Percentiles rank a stretch among this genome's conserved stretches.
Conservation (phyloP, 345 rosid genomes). For the Sapria himalayana region DNA sequence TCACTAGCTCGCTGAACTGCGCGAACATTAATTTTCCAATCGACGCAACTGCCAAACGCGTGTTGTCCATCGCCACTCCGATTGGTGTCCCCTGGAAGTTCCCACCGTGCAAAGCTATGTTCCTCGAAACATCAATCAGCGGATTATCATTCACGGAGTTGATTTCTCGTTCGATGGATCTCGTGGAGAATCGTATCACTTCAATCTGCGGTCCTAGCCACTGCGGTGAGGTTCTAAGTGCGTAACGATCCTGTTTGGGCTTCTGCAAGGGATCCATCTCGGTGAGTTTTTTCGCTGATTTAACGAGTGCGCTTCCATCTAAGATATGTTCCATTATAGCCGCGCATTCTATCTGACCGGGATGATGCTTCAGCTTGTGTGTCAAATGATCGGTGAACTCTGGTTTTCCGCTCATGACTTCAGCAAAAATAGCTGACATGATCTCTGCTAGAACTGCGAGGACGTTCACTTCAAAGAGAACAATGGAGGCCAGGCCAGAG, state of each 20-base stretch:
- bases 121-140: slow-evolving; percentile 46
- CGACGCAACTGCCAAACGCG: slow-evolving; percentile 39
- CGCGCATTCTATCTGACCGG: slow-evolving; percentile 66
- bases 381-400: slow-evolving; percentile 63
- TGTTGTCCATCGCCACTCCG: slow-evolving; percentile 76
- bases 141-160: slow-evolving; percentile 73
- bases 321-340: slow-evolving; percentile 64
- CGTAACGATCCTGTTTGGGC: slow-evolving; percentile 58
- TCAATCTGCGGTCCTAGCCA: slow-evolving; percentile 75
- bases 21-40: slow-evolving; percentile 70
- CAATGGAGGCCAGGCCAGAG: slow-evolving; percentile 51
- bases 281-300: slow-evolving; percentile 33
- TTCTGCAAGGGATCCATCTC: slow-evolving; percentile 55
- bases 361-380: slow-evolving; percentile 54
- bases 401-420: slow-evolving; percentile 61
- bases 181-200: slow-evolving; percentile 41
- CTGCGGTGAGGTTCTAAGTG: slow-evolving; percentile 56
- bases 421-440: slow-evolving; percentile 41
- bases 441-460: slow-evolving; percentile 33
- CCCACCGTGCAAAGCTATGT: slow-evolving; percentile 56
- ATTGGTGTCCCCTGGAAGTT: slow-evolving; percentile 78
- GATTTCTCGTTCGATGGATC: slow-evolving; percentile 54
- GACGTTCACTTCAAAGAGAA: slow-evolving; percentile 35
- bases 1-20: slow-evolving; percentile 55
- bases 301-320: slow-evolving; percentile 41